Evolutionary conservation across 305 asterid genomes (phyloP).

Genomic region (Fraxinus floribunda): DNA sequence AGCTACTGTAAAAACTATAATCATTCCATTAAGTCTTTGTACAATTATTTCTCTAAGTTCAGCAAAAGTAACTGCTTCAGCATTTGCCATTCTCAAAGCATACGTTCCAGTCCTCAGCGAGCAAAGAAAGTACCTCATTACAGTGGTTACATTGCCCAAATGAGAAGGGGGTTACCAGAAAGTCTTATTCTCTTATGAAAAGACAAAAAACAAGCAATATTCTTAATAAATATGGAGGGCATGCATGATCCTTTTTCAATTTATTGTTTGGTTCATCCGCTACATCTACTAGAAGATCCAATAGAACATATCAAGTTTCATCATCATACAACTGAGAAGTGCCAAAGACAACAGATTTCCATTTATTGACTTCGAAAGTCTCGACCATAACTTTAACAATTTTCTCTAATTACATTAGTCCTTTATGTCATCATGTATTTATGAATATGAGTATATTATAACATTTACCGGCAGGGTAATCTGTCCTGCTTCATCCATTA

Average conservation of each 20-base stretch:
- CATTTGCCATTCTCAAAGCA: neutral
- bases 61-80: constrained; percentile 5
- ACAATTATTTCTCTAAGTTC: neutral
- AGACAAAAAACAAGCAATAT: neutral
- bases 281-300: neutral
- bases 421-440: neutral
- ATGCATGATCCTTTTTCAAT: neutral
- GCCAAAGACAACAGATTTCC: constrained; percentile 1
- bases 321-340: neutral
- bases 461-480: constrained; percentile 80
- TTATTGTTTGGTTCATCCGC: neutral
- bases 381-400: neutral
- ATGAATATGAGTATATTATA: neutral
- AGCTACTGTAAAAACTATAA: neutral
- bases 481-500: constrained; percentile 99
- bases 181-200: neutral
- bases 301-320: neutral
- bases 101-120: neutral
- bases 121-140: constrained; percentile 1
- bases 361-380: constrained; percentile 9
- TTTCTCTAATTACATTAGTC: constrained; percentile 9
- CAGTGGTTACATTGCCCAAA: neutral
- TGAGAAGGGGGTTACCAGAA: neutral
- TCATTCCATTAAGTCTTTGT: neutral
- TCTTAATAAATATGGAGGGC: neutral